Evolutionary conservation across 139 green algal genomes (phyloP).

Genomic region (Chlorella ohadii): DNA sequence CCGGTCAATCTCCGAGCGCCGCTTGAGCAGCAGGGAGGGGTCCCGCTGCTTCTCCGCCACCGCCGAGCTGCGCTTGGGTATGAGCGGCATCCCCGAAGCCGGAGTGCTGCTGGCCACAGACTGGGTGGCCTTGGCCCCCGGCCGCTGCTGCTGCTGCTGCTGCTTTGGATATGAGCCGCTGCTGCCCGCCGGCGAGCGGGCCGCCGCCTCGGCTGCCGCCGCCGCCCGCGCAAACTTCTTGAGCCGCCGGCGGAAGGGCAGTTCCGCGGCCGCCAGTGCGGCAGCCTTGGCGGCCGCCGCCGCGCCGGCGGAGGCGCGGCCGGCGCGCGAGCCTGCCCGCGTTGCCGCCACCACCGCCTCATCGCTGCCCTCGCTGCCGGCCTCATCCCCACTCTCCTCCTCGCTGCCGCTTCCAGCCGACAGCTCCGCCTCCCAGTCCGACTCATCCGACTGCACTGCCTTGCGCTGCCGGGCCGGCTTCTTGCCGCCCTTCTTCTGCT

Average conservation of each 20-base stretch:
- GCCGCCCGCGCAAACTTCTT: constrained; percentile 27
- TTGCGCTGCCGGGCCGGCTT: constrained; percentile 19
- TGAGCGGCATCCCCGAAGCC: constrained; percentile 6
- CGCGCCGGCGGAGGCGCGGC: no score
- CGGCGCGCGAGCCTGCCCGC: not conserved
- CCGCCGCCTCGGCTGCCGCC: constrained; percentile 16
- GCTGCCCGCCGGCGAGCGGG: constrained; percentile 20
- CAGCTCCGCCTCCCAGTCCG: constrained; percentile 6
- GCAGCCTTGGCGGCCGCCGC: constrained; percentile 2
- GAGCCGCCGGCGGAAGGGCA: constrained; percentile 33
- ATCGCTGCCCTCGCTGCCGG: no score
- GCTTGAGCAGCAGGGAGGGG: constrained; percentile 11
- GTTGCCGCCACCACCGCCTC: not conserved
- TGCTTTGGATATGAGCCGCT: constrained; percentile 7
- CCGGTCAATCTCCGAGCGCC: constrained; percentile 84
- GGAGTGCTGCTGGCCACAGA: constrained; percentile 36
- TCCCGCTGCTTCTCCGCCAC: not conserved
- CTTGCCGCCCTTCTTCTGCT: constrained; percentile 1
- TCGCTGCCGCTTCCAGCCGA: constrained; percentile 12
- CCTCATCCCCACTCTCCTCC: not conserved
- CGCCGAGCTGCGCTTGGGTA: constrained; percentile 16
- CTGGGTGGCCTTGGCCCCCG: not conserved
- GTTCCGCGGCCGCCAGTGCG: not conserved
- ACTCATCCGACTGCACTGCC: not conserved
- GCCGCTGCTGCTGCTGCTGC: not conserved